Evolutionary conservation across 495 filamentous ascomycete species (phyloP).

Genomic region (Tetracladium setigerum): DNA sequence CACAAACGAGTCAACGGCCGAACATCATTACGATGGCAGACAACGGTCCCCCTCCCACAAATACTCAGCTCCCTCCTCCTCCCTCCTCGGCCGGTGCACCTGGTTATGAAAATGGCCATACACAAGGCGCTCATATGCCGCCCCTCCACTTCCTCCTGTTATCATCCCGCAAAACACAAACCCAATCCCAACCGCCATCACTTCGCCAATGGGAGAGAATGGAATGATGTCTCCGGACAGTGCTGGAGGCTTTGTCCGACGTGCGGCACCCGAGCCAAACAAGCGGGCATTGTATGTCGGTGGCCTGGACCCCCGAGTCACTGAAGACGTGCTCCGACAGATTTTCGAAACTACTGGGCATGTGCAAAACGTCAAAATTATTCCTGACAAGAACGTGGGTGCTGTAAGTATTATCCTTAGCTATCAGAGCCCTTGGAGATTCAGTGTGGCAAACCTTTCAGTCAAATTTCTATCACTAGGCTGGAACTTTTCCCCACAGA

Average conservation of each 20-base stretch:
- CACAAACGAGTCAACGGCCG: constrained; percentile 8
- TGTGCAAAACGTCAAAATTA: constrained; percentile 98
- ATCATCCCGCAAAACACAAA: constrained; percentile 96
- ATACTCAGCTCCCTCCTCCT: constrained; percentile 54
- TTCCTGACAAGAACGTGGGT: constrained; percentile 96
- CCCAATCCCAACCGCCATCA: constrained; percentile 88
- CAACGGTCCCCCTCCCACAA: constrained; percentile 44
- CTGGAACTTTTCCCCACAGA: not conserved
- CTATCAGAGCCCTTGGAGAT: constrained; percentile 15
- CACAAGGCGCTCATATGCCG: constrained; percentile 72
- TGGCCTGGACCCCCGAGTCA: constrained; percentile 89
- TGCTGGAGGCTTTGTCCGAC: constrained; percentile 74
- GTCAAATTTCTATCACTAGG: no score
- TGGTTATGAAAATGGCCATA: constrained; percentile 57
- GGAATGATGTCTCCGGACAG: constrained; percentile 76
- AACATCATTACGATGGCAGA: constrained; percentile 54
- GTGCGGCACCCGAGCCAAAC: constrained; percentile 94
- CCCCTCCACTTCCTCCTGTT: constrained; percentile 79
- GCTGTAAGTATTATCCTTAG: constrained; percentile 30
- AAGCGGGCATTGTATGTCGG: constrained; percentile 97
- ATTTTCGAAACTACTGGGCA: constrained; percentile 99
- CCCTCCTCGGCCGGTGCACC: constrained; percentile 61
- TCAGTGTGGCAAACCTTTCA: not conserved
- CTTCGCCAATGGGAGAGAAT: constrained; percentile 67
- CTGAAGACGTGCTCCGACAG: constrained; percentile 92